phyloP scores from a whole-genome alignment of 192 early-diverging fungal genomes.

The Oehlia diaphana region DNA sequence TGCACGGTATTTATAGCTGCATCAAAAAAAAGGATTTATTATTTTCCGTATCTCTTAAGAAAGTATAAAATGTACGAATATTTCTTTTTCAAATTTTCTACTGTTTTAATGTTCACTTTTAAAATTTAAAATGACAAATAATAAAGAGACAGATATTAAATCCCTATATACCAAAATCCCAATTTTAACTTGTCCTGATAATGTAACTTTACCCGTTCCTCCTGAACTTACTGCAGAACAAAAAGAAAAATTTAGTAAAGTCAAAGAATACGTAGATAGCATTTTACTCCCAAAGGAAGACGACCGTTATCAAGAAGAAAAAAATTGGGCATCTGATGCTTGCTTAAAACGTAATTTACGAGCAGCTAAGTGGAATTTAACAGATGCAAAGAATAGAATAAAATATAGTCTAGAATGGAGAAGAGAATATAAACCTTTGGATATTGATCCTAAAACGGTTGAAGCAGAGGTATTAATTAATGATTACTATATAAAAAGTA shows the following conservation, averaged over 20 bases:
- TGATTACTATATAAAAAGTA: too few species aligned
- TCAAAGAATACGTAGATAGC: constrained; percentile 10
- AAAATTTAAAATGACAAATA: too few species aligned
- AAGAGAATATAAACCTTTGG: constrained; percentile 64
- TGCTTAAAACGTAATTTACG: constrained; percentile 72
- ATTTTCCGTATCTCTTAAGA: too few species aligned
- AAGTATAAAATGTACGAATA: too few species aligned
- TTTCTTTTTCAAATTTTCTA: too few species aligned
- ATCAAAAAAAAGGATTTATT: too few species aligned
- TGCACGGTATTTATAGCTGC: too few species aligned
- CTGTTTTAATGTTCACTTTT: too few species aligned
- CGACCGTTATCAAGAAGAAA: not conserved
- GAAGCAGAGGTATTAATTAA: constrained; percentile 61
- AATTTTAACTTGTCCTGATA: not conserved
- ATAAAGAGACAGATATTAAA: not conserved
- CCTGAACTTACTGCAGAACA: constrained; percentile 8
- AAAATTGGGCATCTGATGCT: constrained; percentile 38
- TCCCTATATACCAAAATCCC: not conserved
- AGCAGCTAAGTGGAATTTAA: constrained; percentile 70
- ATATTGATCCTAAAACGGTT: constrained; percentile 70
- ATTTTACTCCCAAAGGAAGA: constrained; percentile 15
- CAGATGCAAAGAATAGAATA: constrained; percentile 64
- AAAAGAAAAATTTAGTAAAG: constrained; percentile 9
- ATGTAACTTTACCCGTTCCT: not conserved
- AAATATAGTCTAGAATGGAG: constrained; percentile 81